Evolutionary conservation across 2,329 filamentous ascomycete genomes (phyloP), one percentile per base, ranked within the genome.

Genomic region (Cercospora zeina): DNA sequence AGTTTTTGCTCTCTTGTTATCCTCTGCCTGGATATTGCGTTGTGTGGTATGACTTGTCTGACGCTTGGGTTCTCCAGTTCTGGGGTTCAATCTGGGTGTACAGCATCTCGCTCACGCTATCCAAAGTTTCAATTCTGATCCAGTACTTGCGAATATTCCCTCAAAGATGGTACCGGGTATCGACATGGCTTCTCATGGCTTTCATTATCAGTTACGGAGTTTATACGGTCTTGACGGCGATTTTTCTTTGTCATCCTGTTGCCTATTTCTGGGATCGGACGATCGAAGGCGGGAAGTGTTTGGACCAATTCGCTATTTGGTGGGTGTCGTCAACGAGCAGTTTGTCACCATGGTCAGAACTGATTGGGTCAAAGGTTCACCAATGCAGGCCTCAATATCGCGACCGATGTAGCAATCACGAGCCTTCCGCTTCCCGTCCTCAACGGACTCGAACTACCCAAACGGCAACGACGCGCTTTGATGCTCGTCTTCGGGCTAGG

Each of bases 121-220:
- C 77, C 30, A 81, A 81, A 69, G 71, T 77, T 8, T 79, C 78
- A 0, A 80, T 82, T 37, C 68, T 81, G 3, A 71, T 81, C 58
- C 80, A 81, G 64, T 82, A 81, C 62, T 74, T 78, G 16, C 77
- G 77, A n/a, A 75, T 82, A 30, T 82, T 82, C 58, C 76, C 75
- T 8, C 76, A 75, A 5, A 71, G 68, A 13, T 67, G 67, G 13
- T 77, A 78, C 69, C 74, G 76, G 5, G 65, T 75, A 14, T 62
- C 64, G 13, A 67, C 72, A 45, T 72, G 68, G 19, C 66, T 64
- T 11, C 33, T 73, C 4, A 72, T 76, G 53, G 68, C 58, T 1
- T 67, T 76, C 59, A 71, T 76, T n/a, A 50, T 72, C n/a, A 51
- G 65, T 3, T 77, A 75, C 47, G 70, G 71, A 6, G 55, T 73